phyloP scores from a whole-genome alignment of 2,329 filamentous ascomycete genomes.

The Huntiella omanensis region DNA sequence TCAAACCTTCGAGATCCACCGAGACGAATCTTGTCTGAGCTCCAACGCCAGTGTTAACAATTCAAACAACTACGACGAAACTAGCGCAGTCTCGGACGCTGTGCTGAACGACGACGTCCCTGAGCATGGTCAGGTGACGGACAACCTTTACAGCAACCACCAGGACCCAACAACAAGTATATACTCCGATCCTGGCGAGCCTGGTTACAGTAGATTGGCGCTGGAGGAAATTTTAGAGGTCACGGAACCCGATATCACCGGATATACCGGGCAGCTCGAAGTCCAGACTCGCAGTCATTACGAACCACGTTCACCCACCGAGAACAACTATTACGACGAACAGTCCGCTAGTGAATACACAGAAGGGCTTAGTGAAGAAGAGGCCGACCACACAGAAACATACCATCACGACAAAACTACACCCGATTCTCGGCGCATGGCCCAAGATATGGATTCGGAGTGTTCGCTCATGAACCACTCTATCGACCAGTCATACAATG shows the following conservation, averaged over 20 bases:
- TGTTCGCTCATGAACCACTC: slow-evolving; percentile 10
- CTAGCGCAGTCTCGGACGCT: background rate
- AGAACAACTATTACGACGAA: slow-evolving; percentile 1
- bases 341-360: background rate
- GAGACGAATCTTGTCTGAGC: slow-evolving; percentile 11
- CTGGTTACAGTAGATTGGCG: slow-evolving; percentile 3
- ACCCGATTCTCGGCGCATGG: background rate
- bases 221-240: slow-evolving; percentile 9
- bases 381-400: background rate
- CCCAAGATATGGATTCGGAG: background rate
- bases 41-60: slow-evolving; percentile 10
- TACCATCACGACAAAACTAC: background rate
- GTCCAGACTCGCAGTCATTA: background rate
- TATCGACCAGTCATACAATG: slow-evolving; percentile 10
- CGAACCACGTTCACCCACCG: background rate
- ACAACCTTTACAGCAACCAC: slow-evolving; percentile 1
- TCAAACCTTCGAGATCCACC: slow-evolving; percentile 9
- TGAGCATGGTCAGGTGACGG: background rate
- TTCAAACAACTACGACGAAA: background rate
- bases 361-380: background rate
- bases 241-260: slow-evolving; percentile 6
- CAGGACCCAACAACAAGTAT: slow-evolving; percentile 4
- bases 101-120: background rate
- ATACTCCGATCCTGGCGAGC: slow-evolving; percentile 9
- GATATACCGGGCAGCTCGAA: background rate